Base-by-base conservation (phyloP, 148 eudicot genomes). In the Silene latifolia region DNA sequence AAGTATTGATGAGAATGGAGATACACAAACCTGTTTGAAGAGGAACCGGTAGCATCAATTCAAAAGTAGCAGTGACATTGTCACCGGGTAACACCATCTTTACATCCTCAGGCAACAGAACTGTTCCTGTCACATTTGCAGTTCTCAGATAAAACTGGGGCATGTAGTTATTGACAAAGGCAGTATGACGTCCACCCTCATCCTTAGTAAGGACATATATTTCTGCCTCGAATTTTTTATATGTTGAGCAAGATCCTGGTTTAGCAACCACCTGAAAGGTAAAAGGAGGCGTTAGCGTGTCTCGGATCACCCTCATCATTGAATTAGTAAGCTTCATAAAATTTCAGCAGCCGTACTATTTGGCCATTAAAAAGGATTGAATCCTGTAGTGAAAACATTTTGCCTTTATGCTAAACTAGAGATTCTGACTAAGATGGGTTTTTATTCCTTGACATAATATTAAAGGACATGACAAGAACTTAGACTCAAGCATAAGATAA, bases 51-150 rank as follows among this genome's bases (percentile, higher is more conserved):
- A 83, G 81, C 29, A 87, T 86, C 72, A 94, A 90, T 88, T 94
- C 98, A 84, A 93, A 93, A 77, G 80, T 78, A 72, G 39, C 98
- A 83, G 93, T 89, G 72, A 95, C 96, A 82, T 95, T 92, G 88
- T 95, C 98, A 72, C 98, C 98, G 35, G 98, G 98, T 96, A 95
- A 87, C 76, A 92, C 98, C 97, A 95, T 95, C 89, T 90, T 95
- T 10, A 94, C 91, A 76, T 83, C 85, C 77, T 92, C 96, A 0
- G 98, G 98, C 88, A 92, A 84, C 63, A 87, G 90, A 42, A 95
- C 91, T 82, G 82, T 95, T 24, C 97, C 98, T 24, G 92, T 92
- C 71, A 92, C 85, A 83, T 92, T 93, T 42, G 96, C 97, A n/a
- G 97, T 95, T 69, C 97, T 89, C 91, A 92, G 47, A 85, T 92